phyloP scores from a whole-genome alignment of 176 grass and related monocot species.

The Pharus latifolius region DNA sequence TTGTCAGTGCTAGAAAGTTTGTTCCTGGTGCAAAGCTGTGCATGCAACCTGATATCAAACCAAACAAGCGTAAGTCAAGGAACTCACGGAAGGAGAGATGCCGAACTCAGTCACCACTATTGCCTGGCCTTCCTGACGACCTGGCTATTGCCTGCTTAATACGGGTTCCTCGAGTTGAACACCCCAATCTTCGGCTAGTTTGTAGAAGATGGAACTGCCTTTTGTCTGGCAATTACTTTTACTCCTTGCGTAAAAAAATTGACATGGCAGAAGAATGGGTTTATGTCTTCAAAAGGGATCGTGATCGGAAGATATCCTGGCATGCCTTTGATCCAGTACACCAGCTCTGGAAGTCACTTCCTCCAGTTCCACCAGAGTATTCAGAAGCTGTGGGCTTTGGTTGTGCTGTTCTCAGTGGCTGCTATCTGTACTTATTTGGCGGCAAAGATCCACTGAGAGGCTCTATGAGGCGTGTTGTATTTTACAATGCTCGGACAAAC shows the following conservation, averaged over 20 bases:
- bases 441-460: conserved; percentile 69
- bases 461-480: conserved; percentile 83
- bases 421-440: conserved; percentile 86
- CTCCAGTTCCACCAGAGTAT: conserved; percentile 76
- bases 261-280: conserved; percentile 89
- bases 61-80: conserved; percentile 37
- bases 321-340: conserved; percentile 81
- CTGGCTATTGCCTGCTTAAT: conserved; percentile 82
- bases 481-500: conserved; percentile 84
- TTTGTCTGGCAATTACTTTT: conserved; percentile 79
- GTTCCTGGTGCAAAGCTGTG: conserved; percentile 53
- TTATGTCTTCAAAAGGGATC: conserved; percentile 74
- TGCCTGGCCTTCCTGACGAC: conserved; percentile 92
- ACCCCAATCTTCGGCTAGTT: conserved; percentile 60
- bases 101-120: conserved; percentile 47
- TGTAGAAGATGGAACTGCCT: conserved; percentile 74
- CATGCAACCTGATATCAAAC: conserved; percentile 71
- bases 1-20: conserved; percentile 60
- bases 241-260: conserved; percentile 64
- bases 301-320: conserved; percentile 81
- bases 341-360: conserved; percentile 71
- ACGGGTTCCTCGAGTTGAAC: conserved; percentile 53
- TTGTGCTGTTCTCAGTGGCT: conserved; percentile 64
- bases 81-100: conserved; percentile 58
- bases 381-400: conserved; percentile 75